Base-by-base conservation (phyloP, 2,329 filamentous ascomycete species). In the Raffaelea albimanens region DNA sequence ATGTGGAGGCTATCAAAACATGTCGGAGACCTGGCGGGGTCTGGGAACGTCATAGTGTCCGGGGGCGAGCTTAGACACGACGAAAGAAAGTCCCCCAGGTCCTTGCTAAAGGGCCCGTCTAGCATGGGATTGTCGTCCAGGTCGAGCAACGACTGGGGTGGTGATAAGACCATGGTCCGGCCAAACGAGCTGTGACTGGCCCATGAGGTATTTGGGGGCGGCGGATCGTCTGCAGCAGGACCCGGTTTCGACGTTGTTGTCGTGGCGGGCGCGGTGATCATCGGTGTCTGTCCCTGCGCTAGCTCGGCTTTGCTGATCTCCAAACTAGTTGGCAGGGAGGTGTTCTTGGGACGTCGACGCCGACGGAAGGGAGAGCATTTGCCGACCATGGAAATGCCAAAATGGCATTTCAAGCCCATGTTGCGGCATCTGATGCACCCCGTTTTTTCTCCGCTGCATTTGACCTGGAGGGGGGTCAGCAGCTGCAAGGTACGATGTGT, bases 401-500 rank as follows among this genome's bases (percentile, higher is more conserved):
- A 40, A 20, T 40, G 19, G 38, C 38, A 40, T 40, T 40, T 40
- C 10, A 40, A 20, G 10, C 38, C 38, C 14, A 40, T 16, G 19
- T 40, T 40, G 10, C 38, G 38, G 38, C 38, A 40, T n/a, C 38
- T 16, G 14, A 40, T 20, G 38, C 38, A 40, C 19, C 38, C 38
- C 38, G 38, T 40, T 20, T 40, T 40, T 20, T 40, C 38, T 16
- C 38, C 38, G 38, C 38, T 40, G 38, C 38, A 40, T 40, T 40
- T 40, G 10, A 40, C 38, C 38, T 40, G 19, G 9, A 9, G 38
- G 38, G 10, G 10, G 14, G 18, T 40, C 38, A 40, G 38, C 38
- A 20, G 18, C 19, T 16, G 38, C 19, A 40, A 40, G 38, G 38
- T 40, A 40, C 38, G 19, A 16, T n/a, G 38, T 34, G 31, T 16